These are phyloP conservation scores for Castanea crenata DNA, from an alignment of 306 rosid genomes.

Conservation along the genomic window DNA sequence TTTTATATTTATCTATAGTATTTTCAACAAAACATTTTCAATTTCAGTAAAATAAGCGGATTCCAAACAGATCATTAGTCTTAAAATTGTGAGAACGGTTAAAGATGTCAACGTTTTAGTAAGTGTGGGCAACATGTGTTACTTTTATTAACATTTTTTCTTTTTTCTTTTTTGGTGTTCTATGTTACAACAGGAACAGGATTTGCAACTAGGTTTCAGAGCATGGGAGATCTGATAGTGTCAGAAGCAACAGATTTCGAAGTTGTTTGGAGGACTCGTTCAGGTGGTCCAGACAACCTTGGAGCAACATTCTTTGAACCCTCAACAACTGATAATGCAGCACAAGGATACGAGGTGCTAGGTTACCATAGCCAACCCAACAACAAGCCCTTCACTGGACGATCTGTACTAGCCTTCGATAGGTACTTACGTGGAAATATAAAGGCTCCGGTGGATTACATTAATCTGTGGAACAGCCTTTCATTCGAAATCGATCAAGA, in stretches of 20 bases:
- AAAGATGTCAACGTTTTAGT: too few species aligned
- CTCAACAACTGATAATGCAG: constrained; percentile 26
- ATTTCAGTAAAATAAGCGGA: too few species aligned
- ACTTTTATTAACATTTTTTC: not conserved
- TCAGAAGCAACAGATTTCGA: constrained; percentile 46
- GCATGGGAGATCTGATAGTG: constrained; percentile 65
- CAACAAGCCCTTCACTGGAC: constrained; percentile 57
- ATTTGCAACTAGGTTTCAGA: constrained; percentile 53
- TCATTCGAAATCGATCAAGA: constrained; percentile 36
- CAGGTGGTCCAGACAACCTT: constrained; percentile 52
- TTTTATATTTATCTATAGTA: too few species aligned
- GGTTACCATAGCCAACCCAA: constrained; percentile 71
- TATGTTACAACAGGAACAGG: constrained; percentile 26
- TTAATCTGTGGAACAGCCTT: constrained; percentile 55
- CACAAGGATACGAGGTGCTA: constrained; percentile 58
- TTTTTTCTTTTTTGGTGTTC: not conserved
- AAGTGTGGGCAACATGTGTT: too few species aligned
- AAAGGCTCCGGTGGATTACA: constrained; percentile 47
- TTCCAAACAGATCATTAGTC: too few species aligned
- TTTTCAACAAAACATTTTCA: too few species aligned
- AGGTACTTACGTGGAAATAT: too few species aligned
- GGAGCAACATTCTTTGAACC: constrained; percentile 77
- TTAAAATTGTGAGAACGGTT: too few species aligned
- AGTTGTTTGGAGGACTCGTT: constrained; percentile 48
- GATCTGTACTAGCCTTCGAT: too few species aligned